Percentiles rank a stretch among this genome's conserved stretches.
Evolutionary conservation across 208 protist species (phyloP).

Genomic region (Vickermania spadyakhi): DNA sequence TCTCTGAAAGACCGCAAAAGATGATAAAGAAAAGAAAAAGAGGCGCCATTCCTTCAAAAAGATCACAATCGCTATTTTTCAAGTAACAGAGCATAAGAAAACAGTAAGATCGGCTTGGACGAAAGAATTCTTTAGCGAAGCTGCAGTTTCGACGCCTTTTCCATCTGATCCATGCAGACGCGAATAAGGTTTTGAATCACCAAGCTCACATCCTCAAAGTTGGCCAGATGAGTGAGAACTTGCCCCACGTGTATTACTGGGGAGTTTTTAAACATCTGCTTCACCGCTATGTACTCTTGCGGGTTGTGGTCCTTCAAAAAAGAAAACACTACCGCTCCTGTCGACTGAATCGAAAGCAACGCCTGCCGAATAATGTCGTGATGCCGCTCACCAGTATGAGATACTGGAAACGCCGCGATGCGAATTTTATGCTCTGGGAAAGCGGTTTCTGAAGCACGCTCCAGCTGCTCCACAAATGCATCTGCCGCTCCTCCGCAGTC

Average conservation of each 20-base stretch:
- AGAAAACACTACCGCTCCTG: slow-evolving; percentile 69
- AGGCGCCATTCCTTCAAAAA: too few species aligned
- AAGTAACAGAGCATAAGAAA: too few species aligned
- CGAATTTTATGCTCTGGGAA: neutral
- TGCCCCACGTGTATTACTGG: neutral
- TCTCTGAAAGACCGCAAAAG: too few species aligned
- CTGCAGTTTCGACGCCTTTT: neutral
- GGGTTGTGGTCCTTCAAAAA: slow-evolving; percentile 73
- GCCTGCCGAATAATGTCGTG: slow-evolving; percentile 60
- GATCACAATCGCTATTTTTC: too few species aligned
- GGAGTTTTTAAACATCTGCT: slow-evolving; percentile 62
- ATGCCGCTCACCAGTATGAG: slow-evolving; percentile 44
- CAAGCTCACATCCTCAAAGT: slow-evolving; percentile 77
- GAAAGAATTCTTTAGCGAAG: too few species aligned
- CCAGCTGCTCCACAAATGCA: slow-evolving; percentile 67
- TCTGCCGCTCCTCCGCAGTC: slow-evolving; percentile 82
- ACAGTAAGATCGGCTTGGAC: too few species aligned
- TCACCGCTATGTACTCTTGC: slow-evolving; percentile 75
- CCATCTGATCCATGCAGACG: slow-evolving; percentile 60
- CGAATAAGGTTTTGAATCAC: slow-evolving; percentile 80
- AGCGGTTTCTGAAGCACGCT: slow-evolving; percentile 26
- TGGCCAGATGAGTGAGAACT: slow-evolving; percentile 70
- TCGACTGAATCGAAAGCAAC: slow-evolving; percentile 62
- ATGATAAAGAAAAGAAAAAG: too few species aligned
- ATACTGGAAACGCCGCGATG: slow-evolving; percentile 52